phyloP scores from a whole-genome alignment of 192 early-diverging fungal species.

The Podila clonocystis region DNA sequence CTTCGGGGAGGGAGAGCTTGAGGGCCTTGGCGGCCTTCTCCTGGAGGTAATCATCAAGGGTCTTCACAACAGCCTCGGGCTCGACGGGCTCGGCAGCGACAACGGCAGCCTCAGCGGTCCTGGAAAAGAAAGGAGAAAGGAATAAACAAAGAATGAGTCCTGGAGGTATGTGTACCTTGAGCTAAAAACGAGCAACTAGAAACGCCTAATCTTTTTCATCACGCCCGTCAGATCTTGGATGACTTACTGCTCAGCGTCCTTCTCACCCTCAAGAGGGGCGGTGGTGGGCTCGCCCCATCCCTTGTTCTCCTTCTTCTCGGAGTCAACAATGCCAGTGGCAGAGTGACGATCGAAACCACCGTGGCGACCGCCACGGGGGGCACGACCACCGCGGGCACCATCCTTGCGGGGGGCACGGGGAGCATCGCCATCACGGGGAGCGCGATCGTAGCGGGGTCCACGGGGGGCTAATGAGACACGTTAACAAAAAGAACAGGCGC shows the following conservation, averaged over 20 bases:
- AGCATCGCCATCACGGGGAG: conserved; percentile 50
- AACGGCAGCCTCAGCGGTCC: conserved; percentile 34
- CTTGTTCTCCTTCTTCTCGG: conserved; percentile 93
- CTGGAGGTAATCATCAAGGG: conserved; percentile 88
- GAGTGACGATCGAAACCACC: conserved; percentile 87
- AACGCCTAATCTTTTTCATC: background rate
- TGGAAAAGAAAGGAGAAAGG: background rate
- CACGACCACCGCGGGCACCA: conserved; percentile 59
- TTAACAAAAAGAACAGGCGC: background rate
- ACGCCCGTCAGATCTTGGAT: background rate
- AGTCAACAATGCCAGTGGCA: conserved; percentile 78
- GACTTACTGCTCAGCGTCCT: conserved; percentile 63
- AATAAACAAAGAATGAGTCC: background rate
- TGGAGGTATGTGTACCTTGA: conserved; percentile 16
- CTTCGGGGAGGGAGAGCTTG: conserved; percentile 66
- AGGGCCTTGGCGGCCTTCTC: conserved; percentile 74
- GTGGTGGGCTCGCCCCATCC: conserved; percentile 79
- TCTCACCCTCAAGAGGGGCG: conserved; percentile 63
- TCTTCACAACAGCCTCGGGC: conserved; percentile 81
- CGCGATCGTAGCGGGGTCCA: conserved; percentile 51
- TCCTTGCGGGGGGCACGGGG: conserved; percentile 50
- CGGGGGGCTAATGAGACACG: conserved; percentile 29
- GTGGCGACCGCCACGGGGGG: conserved; percentile 58
- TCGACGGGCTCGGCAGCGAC: conserved; percentile 61
- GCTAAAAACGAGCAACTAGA: background rate